Evolutionary conservation across 192 early-diverging fungal genomes (phyloP), one percentile per base, ranked within the genome.

Genomic region (Coemansia biformis): DNA sequence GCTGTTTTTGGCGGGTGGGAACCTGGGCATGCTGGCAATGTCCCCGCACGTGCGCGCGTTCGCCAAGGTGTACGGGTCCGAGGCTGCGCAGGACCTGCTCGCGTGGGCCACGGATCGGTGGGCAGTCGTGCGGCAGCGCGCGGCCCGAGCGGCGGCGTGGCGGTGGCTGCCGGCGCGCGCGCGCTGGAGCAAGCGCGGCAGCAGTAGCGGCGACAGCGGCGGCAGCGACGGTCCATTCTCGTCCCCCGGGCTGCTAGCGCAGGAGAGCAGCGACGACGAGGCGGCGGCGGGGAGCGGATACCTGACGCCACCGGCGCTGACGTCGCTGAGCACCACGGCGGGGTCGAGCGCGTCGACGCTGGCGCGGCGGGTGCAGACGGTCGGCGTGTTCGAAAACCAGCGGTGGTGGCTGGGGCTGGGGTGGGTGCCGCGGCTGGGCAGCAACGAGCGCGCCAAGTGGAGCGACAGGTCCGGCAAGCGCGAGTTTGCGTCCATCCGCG

Each of bases 381-480:
- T 66, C 38, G 62, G 63, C 36, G 70, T 74, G 30, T 86, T 75
- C 64, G 85, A 89, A 68, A 86, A 89, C 73, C 83, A 89, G 66
- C 76, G 86, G 29, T 89, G 86, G 86, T 88, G 83, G 83, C 66
- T 81, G 12, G 84, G 83, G 9, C 77, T 85, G 11, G 86, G 85
- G 7, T 89, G 80, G 80, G 78, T 89, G 13, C 79, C 82, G 19
- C 75, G 78, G 11, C 73, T 86, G 18, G 66, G 85, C 30, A 63
- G 63, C 37, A 64, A 61, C 33, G 86, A 89, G 56, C 77, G 86
- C 12, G 50, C 72, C 29, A 66, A 69, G 43, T 87, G 86, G 86
- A 78, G 75, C 48, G 83, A 87, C 57, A 78, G 77, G 43, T 59
- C 63, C n/a, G 86, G 86, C 28, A 53, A 42, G 16, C 68, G 72